These are phyloP conservation scores for Berkeleyomyces basicola DNA, from an alignment of 2,329 filamentous ascomycete species.

Conservation along the genomic window DNA sequence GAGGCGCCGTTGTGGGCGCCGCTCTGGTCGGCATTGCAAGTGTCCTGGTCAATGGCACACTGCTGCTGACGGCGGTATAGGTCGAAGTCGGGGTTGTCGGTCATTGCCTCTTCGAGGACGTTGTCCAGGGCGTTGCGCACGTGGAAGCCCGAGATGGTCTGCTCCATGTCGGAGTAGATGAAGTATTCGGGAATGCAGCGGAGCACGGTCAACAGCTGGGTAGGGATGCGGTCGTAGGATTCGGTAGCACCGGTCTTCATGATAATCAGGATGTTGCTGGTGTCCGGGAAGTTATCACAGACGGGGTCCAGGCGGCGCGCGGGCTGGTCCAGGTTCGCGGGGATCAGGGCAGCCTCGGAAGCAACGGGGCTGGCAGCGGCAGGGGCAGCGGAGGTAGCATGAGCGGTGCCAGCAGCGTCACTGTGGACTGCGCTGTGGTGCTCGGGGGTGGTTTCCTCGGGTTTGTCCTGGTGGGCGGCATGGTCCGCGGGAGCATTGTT, in stretches of 20 bases:
- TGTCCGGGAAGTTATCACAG: slow-evolving; percentile 27
- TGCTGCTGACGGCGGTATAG: slow-evolving; percentile 29
- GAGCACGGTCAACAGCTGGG: slow-evolving; percentile 36
- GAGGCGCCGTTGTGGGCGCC: slow-evolving; percentile 16
- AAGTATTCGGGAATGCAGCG: slow-evolving; percentile 34
- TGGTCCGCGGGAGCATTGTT: background rate
- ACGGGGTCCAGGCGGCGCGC: slow-evolving; percentile 17
- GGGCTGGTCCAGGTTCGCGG: slow-evolving; percentile 12
- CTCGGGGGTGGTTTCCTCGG: background rate
- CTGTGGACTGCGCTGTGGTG: background rate
- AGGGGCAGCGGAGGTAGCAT: background rate
- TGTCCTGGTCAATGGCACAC: slow-evolving; percentile 29
- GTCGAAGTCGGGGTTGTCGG: slow-evolving; percentile 33
- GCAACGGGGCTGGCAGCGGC: background rate
- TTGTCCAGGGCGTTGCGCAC: slow-evolving; percentile 31
- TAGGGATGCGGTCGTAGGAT: slow-evolving; percentile 33
- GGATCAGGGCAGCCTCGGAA: background rate
- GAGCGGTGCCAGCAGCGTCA: background rate
- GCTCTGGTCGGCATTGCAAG: slow-evolving; percentile 23
- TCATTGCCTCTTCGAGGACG: slow-evolving; percentile 27
- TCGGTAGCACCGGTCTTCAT: slow-evolving; percentile 44
- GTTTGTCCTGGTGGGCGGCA: background rate
- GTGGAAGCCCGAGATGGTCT: slow-evolving; percentile 28
- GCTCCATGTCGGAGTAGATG: slow-evolving; percentile 41
- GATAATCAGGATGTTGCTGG: slow-evolving; percentile 31